Base-by-base conservation (phyloP, 2,329 filamentous ascomycete genomes). In the Rhytidhysteron rufulum region DNA sequence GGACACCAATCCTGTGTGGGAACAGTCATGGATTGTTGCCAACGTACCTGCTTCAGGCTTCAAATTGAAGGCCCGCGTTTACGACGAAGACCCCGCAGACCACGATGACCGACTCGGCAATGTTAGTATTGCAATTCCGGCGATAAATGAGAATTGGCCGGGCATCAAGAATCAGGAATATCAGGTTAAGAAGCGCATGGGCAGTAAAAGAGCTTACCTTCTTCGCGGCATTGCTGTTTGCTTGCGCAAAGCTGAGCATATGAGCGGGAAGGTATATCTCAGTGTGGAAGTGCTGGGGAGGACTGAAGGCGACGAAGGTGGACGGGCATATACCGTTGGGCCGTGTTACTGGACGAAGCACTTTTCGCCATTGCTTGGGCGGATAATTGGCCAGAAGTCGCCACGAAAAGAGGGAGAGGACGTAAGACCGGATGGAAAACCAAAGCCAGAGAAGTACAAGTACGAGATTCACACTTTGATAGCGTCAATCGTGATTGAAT, bases 41-140 rank as follows among this genome's bases (percentile, higher is more conserved):
- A 94, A 95, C 51, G 77, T 96, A 2, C 90, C 91, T 0, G 72
- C 82, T 0, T 80, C 78, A 0, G 90, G 90, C 4, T 95, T 95
- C 68, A 78, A 75, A 41, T 75, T 97, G 51, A 95, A 95, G 62
- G 88, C 87, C 45, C 79, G 87, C 39, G 68, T 97, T 15, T 94
- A 90, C 66, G 91, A 97, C 57, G 91, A 97, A 63, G 91, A 97
- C 65, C 81, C 83, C 24, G 80, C 83, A 1, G 87, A 96, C 60
- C 80, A 85, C 49, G 86, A 97, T 58, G 91, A 97, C 66, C 78
- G 88, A 19, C 75, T 97, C 16, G 91, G 91, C 9, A 94, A 93
- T 57, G 87, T 88, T 3, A 88, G 88, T 34, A 71, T 95, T 39
- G 67, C 77, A 15, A 79, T 86, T 0, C 67, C 74, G 9, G 59